Base-by-base conservation (phyloP, 441 rosid species). In the Populus trichocarpa region DNA sequence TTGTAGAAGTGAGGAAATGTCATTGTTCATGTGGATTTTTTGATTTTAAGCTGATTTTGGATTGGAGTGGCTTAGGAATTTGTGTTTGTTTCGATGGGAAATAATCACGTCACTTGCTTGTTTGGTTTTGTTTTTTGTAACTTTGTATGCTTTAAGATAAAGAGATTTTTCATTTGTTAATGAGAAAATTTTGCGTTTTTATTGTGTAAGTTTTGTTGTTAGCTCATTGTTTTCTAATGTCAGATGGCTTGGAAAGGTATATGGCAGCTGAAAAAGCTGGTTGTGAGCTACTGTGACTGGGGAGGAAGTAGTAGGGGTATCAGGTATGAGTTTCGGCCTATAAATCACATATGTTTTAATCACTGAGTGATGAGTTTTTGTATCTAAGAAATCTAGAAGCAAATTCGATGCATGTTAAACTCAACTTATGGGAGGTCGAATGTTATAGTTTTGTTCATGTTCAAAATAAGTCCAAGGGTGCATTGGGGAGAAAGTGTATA, bases 261-360 rank as follows among this genome's bases (percentile, higher is more conserved):
- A 3, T 93, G 99, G 99, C 98, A 95, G 82, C 98, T 93, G 40
- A 80, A 88, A 74, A 93, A 86, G 87, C 86, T 95, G 75, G 80
- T 92, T 4, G 97, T 93, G 26, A 92, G 98, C 88, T 92, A 87
- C 76, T 86, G 91, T 79, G 89, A 91, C 63, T 92, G 98, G 99
- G 97, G 98, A 76, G 99, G 97, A 20, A 94, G 97, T 81, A 94
- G 99, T 74, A 86, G 96, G 73, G 98, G 98, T 70, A 91, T 94
- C 82, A 90, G 95, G 98, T 94, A 80, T 75, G 73, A 6, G 20
- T 53, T 72, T 71, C 28, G 1, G 10, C 8, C 13, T 72, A 65
- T 20, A 9, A 11, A 13, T 66, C 23, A 69, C 5, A 35, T n/a
- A 69, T 18, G 20, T 46, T 46, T 46, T 14, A 46, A 3, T 14